These are phyloP conservation scores for Logfia minima DNA, from an alignment of 129 eudicot genomes.

Conservation along the genomic window DNA sequence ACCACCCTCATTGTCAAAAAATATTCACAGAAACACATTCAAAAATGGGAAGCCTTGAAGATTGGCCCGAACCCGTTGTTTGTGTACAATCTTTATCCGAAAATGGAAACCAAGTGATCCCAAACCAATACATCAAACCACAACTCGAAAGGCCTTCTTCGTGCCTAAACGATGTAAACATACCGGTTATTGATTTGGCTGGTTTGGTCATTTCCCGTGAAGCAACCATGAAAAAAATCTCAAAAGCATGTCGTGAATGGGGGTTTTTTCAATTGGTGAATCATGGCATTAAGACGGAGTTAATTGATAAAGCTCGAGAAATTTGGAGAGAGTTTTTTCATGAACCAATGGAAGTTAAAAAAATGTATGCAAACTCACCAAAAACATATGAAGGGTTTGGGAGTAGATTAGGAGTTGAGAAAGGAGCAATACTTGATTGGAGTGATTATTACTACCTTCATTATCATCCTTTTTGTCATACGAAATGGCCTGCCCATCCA, in stretches of 20 bases:
- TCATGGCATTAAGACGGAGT: constrained; percentile 62
- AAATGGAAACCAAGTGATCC: constrained; percentile 35
- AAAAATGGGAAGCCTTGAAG: constrained; percentile 42
- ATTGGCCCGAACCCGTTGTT: constrained; percentile 87
- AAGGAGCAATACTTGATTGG: constrained; percentile 93
- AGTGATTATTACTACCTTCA: constrained; percentile 77
- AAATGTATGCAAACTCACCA: constrained; percentile 65
- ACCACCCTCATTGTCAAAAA: constrained; percentile 11
- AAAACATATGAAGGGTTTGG: constrained; percentile 85
- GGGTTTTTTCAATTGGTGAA: constrained; percentile 76
- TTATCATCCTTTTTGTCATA: constrained; percentile 50
- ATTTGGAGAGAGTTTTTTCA: constrained; percentile 73
- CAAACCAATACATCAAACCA: constrained; percentile 64
- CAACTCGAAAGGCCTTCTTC: constrained; percentile 49
- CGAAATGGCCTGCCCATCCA: constrained; percentile 82
- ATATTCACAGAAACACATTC: constrained; percentile 1
- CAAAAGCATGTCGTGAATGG: constrained; percentile 64
- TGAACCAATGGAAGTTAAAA: constrained; percentile 74
- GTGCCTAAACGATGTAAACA: constrained; percentile 23
- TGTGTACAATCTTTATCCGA: constrained; percentile 75
- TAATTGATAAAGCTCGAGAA: constrained; percentile 58
- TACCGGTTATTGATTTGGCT: constrained; percentile 60
- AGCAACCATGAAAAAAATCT: constrained; percentile 31
- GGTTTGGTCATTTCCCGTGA: constrained; percentile 27
- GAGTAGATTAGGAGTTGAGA: constrained; percentile 75